A percentile compares a stretch with the other conserved stretches of the same genome.
phyloP scores from a whole-genome alignment of 2,329 filamentous ascomycete species.

The Fusarium brevicatenulatum region DNA sequence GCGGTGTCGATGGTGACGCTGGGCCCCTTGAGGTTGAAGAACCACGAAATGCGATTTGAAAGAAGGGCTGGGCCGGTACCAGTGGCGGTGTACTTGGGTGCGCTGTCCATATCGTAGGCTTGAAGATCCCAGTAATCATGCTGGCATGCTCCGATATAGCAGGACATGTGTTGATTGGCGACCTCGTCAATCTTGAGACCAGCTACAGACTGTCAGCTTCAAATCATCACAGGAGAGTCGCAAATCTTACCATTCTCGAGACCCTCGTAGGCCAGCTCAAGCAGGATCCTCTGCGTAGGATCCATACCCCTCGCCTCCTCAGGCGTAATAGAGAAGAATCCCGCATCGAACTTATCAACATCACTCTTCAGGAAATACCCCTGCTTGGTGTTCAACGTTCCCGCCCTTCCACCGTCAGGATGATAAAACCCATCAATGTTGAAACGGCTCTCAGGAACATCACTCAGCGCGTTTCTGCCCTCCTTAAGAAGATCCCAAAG shows the following conservation, averaged over 20 bases:
- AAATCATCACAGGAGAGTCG: rapidly evolving
- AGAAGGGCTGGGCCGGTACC: not conserved
- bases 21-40: constrained; percentile 8
- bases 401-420: not conserved
- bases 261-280: constrained; percentile 3
- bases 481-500: not conserved
- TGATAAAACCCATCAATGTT: not conserved
- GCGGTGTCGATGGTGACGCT: constrained; percentile 18
- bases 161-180: constrained; percentile 3
- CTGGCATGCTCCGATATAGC: constrained; percentile 6
- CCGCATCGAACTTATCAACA: not conserved
- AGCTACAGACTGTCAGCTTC: not conserved
- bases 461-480: not conserved
- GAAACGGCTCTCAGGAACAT: not conserved
- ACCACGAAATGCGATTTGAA: not conserved
- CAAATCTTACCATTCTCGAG: not conserved
- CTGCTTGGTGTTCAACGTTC: not conserved
- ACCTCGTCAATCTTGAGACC: not conserved
- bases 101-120: constrained; percentile 6
- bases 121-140: constrained; percentile 12
- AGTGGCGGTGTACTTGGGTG: not conserved
- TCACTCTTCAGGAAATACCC: not conserved
- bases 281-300: not conserved
- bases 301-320: constrained; percentile 5
- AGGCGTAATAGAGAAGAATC: not conserved